A percentile compares a stretch with the other conserved stretches of the same genome.
phyloP scores from a whole-genome alignment of 371 early-diverging fungal genomes.

The Nematocida ausubeli region DNA sequence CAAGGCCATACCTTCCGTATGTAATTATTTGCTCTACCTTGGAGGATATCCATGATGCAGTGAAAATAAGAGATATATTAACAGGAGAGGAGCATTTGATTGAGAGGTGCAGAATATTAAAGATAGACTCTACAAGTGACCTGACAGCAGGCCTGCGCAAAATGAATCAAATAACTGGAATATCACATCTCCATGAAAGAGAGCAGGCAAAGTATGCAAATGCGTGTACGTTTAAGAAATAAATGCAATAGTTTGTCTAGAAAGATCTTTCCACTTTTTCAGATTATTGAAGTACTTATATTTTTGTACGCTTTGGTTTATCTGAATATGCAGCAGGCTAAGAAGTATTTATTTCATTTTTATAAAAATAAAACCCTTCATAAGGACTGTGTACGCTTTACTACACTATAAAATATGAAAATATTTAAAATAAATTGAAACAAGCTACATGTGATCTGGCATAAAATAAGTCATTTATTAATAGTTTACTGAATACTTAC shows the following conservation, averaged over 20 bases:
- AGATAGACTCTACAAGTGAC: not conserved
- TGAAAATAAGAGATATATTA: not conserved
- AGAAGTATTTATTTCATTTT: too few relatives aligned
- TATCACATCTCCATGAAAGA: not conserved
- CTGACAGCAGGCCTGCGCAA: not conserved
- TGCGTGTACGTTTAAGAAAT: too few relatives aligned
- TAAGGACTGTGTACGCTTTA: too few relatives aligned
- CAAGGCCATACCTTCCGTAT: constrained; percentile 37
- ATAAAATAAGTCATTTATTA: too few relatives aligned
- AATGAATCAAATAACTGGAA: constrained; percentile 32
- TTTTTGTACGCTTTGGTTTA: not conserved
- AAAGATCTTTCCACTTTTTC: not conserved
- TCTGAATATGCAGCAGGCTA: too few relatives aligned
- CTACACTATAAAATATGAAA: too few relatives aligned
- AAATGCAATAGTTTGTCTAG: not conserved
- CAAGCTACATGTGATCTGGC: too few relatives aligned
- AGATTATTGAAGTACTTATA: not conserved
- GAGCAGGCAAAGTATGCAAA: too few relatives aligned
- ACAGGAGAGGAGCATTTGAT: not conserved
- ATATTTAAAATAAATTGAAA: too few relatives aligned
- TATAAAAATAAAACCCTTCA: too few relatives aligned
- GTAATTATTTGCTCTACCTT: not conserved
- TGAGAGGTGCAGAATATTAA: not conserved
- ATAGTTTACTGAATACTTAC: not conserved
- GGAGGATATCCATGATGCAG: constrained; percentile 7